Percentiles rank a stretch among this genome's conserved stretches.
phyloP scores from a whole-genome alignment of 176 grass and related monocot genomes.

The Avena insularis region DNA sequence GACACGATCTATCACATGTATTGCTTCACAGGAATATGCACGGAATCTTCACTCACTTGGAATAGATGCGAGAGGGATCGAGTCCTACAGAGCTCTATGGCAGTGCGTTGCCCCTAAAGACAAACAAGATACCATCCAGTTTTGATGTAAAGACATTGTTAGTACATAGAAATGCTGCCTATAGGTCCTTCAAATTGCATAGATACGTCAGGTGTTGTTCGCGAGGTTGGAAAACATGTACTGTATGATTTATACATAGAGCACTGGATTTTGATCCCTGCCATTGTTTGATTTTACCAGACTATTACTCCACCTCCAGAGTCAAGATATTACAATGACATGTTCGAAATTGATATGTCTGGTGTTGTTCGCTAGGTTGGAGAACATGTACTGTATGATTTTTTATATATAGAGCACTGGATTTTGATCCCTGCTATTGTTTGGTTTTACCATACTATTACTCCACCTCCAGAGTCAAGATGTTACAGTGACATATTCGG shows the following conservation, averaged over 20 bases:
- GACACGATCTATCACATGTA: conserved; percentile 7
- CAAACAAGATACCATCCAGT: conserved; percentile 71
- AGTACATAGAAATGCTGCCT: conserved; percentile 43
- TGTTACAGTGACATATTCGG: conserved; percentile 9
- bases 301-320: neutral
- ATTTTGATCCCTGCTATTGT: conserved; percentile 6
- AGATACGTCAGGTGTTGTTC: conserved; percentile 40
- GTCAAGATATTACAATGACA: conserved; percentile 25
- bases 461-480: neutral
- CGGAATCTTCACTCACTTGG: conserved; percentile 74
- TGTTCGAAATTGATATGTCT: conserved; percentile 2
- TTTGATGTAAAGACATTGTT: conserved; percentile 57
- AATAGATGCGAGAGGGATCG: conserved; percentile 73
- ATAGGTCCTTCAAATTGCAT: conserved; percentile 38
- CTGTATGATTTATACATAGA: conserved; percentile 36
- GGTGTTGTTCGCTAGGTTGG: conserved; percentile 23
- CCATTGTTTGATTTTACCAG: neutral
- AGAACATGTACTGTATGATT: neutral
- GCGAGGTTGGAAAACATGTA: neutral
- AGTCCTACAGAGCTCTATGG: conserved; percentile 78
- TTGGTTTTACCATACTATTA: neutral
- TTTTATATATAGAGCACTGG: conserved; percentile 36
- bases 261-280: conserved; percentile 33
- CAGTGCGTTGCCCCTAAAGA: conserved; percentile 97
- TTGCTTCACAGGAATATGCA: conserved; percentile 81